phyloP scores from a whole-genome alignment of 257 asterid species.

The Rubia yunnanensis region DNA sequence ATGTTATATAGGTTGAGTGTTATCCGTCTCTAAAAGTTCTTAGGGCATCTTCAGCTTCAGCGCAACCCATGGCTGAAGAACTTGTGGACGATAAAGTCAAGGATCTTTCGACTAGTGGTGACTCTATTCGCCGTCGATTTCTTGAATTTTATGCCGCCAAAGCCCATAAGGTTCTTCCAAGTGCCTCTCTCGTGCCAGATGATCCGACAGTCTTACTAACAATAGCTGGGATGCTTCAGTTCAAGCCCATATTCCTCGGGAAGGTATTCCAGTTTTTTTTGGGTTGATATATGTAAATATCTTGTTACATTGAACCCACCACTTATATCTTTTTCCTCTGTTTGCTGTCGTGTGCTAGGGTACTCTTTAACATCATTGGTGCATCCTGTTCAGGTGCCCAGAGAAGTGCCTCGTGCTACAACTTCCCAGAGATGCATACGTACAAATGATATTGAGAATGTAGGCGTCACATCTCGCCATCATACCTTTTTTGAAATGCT shows the following conservation, averaged over 20 bases:
- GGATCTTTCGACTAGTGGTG: constrained; percentile 48
- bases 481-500: constrained; percentile 99
- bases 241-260: constrained; percentile 95
- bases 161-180: constrained; percentile 85
- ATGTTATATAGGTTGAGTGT: neutral
- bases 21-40: constrained; percentile 9
- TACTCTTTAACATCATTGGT: constrained; percentile 18
- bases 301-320: neutral
- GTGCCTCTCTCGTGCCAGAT: constrained; percentile 95
- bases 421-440: constrained; percentile 95
- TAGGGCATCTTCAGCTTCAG: constrained; percentile 44
- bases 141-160: constrained; percentile 74
- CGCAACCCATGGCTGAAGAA: constrained; percentile 59
- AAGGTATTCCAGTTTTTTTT: constrained; percentile 34
- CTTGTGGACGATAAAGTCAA: constrained; percentile 36
- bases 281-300: neutral
- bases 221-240: constrained; percentile 97
- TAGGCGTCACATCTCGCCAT: constrained; percentile 86
- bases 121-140: constrained; percentile 59
- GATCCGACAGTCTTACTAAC: constrained; percentile 94
- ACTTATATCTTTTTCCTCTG: neutral
- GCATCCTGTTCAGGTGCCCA: constrained; percentile 51
- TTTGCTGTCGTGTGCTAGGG: neutral
- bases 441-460: constrained; percentile 87
- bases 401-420: constrained; percentile 82